Evolutionary conservation across 75 land plant species (phyloP).

Genomic region (Pinus taeda): DNA sequence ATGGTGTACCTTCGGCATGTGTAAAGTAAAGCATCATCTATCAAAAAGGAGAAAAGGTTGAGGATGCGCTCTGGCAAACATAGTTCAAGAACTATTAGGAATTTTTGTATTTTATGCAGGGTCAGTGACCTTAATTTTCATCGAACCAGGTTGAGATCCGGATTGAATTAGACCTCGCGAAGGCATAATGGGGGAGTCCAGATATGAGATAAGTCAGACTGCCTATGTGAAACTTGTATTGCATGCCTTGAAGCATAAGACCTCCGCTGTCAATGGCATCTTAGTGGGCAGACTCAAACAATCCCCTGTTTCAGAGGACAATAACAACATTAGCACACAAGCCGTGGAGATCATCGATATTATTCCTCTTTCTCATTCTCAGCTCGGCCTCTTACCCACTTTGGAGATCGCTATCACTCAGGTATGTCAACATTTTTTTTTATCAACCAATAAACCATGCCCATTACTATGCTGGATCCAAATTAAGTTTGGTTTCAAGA

Average conservation of each 20-base stretch:
- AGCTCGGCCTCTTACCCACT: constrained; percentile 71
- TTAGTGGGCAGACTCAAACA: constrained; percentile 58
- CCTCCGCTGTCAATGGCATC: constrained; percentile 85
- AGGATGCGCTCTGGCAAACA: no score
- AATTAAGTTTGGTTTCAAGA: not conserved
- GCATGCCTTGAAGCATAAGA: constrained; percentile 83
- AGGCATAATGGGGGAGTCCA: constrained; percentile 15
- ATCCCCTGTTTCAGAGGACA: not conserved
- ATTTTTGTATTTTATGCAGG: no score
- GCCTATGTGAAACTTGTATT: constrained; percentile 95
- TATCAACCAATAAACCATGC: not conserved
- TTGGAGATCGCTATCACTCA: constrained; percentile 84
- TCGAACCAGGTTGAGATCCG: not conserved
- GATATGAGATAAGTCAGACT: constrained; percentile 60
- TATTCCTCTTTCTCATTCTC: constrained; percentile 85
- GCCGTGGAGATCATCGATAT: constrained; percentile 64
- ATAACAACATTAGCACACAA: constrained; percentile 15
- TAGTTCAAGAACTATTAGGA: no score
- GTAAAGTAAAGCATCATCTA: no score
- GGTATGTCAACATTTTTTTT: constrained; percentile 26
- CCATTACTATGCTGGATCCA: not conserved
- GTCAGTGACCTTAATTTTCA: not conserved
- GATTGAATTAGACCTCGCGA: not conserved
- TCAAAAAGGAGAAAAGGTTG: no score
- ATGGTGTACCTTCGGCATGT: no score